Base-by-base conservation (phyloP, 2,329 filamentous ascomycete genomes). In the Neofusicoccum parvum region DNA sequence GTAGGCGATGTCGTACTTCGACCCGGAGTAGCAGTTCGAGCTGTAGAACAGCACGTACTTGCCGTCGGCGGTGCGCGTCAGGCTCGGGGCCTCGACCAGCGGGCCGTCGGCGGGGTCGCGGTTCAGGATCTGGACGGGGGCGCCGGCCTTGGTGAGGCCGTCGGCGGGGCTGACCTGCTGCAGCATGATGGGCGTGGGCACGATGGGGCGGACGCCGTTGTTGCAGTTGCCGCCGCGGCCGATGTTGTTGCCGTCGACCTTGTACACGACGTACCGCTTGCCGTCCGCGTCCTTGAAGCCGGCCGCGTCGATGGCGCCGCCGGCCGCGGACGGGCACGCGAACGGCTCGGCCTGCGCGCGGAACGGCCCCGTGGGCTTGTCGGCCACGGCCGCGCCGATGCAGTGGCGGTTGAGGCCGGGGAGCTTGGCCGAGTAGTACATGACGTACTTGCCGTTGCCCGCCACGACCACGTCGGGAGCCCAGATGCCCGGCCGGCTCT, bases 21-120 rank as follows among this genome's bases (percentile, higher is more conserved):
- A 73, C 23, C 82, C 80, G 1, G 80, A 81, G 73, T 80, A 90
- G 74, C 86, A 88, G 64, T 88, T 84, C 48, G 83, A 85, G 70
- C 85, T 88, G 75, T 85, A 90, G 72, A 89, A 88, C 49, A 90
- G 76, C 54, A 87, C 80, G 70, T 89, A 89, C 12, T 79, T 78
- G 3, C 83, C 84, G n/a, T 81, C 79, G 0, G 69, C 70, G 3
- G 78, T 77, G n/a, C 73, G 74, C 9, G 86, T 75, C 20, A 89
- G 69, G 64, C 80, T 81, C 0, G 88, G 88, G n/a, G 87, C 88
- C 74, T 90, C 88, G 17, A 90, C 81, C 0, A 89, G 76, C 3
- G 87, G 82, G 9, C 83, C 84, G 70, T 86, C 84, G 7, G 69
- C 72, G 15, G 72, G 71, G 23, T 72, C 74, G 34, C 82, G 78